Evolutionary conservation across 371 early-diverging fungal genomes (phyloP).

Genomic region (Syncephalastrum monosporum): DNA sequence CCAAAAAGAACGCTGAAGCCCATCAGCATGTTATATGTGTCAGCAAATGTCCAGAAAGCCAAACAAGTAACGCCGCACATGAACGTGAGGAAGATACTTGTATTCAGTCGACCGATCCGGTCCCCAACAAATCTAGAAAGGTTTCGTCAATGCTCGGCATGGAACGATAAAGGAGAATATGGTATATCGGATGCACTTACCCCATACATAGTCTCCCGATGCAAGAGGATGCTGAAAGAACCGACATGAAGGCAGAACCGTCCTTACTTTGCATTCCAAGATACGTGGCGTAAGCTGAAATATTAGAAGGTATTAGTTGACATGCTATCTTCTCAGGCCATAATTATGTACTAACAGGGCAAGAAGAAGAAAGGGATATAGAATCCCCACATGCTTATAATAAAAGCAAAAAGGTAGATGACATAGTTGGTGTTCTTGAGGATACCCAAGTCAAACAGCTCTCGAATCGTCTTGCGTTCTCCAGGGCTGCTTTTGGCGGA

Average conservation of each 20-base stretch:
- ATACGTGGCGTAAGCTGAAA: conserved; percentile 20
- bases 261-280: conserved; percentile 12
- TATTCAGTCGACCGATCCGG: conserved; percentile 15
- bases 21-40: conserved; percentile 18
- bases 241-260: conserved; percentile 13
- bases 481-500: background rate
- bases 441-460: conserved; percentile 13
- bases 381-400: conserved; percentile 16
- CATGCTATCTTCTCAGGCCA: background rate
- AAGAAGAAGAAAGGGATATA: conserved; percentile 24
- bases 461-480: conserved; percentile 8
- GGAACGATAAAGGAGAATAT: background rate
- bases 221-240: conserved; percentile 15
- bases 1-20: conserved; percentile 24
- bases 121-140: conserved; percentile 10
- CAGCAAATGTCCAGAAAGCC: conserved; percentile 31
- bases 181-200: background rate
- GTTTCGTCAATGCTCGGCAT: background rate
- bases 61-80: conserved; percentile 1
- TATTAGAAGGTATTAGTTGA: background rate
- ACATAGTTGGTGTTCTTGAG: conserved; percentile 8
- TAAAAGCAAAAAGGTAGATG: conserved; percentile 14
- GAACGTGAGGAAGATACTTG: conserved; percentile 5
- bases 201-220: conserved; percentile 16
- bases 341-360: conserved; percentile 15